Percentiles rank a stretch among this genome's conserved stretches.
Conservation (phyloP, 2,329 filamentous ascomycete species). For the Exophiala dermatitidis region DNA sequence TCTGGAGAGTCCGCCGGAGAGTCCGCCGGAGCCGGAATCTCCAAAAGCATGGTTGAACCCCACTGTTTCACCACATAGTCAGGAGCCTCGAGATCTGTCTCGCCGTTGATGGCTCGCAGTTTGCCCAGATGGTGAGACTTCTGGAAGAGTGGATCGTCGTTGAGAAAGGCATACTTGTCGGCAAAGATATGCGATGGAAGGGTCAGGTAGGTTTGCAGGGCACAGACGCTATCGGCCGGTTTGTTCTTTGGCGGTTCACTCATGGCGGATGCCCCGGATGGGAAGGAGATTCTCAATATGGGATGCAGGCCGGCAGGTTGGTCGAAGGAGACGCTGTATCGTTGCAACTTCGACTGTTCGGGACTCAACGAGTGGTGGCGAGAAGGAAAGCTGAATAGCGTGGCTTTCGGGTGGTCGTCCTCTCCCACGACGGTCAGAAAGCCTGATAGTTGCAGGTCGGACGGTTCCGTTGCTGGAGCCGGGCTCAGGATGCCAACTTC, state of each 20-base stretch:
- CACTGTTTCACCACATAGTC: conserved; percentile 68
- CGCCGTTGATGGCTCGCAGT: conserved; percentile 62
- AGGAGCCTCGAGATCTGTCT: conserved; percentile 84
- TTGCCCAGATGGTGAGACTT: conserved; percentile 68
- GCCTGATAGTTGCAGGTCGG: conserved; percentile 73
- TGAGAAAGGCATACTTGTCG: conserved; percentile 73
- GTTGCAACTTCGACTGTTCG: conserved; percentile 35
- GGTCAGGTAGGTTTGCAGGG: conserved; percentile 71
- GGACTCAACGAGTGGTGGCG: conserved; percentile 58
- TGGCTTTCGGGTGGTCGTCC: conserved; percentile 61
- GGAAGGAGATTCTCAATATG: conserved; percentile 61
- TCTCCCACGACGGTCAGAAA: conserved; percentile 72
- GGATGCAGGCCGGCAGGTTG: conserved; percentile 76
- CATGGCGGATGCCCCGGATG: conserved; percentile 39
- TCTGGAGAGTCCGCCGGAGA: conserved; percentile 8
- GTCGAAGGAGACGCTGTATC: conserved; percentile 59
- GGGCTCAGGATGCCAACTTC: conserved; percentile 74
- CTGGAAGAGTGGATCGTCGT: conserved; percentile 58
- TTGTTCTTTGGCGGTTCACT: conserved; percentile 38
- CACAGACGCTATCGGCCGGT: conserved; percentile 52
- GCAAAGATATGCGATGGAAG: conserved; percentile 75
- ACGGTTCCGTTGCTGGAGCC: conserved; percentile 51
- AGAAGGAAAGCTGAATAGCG: conserved; percentile 75
- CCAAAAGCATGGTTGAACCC: conserved; percentile 72
- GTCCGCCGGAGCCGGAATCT: conserved; percentile 54